phyloP scores from a whole-genome alignment of 2,329 filamentous ascomycete species.

The Ascomycota sp. region DNA sequence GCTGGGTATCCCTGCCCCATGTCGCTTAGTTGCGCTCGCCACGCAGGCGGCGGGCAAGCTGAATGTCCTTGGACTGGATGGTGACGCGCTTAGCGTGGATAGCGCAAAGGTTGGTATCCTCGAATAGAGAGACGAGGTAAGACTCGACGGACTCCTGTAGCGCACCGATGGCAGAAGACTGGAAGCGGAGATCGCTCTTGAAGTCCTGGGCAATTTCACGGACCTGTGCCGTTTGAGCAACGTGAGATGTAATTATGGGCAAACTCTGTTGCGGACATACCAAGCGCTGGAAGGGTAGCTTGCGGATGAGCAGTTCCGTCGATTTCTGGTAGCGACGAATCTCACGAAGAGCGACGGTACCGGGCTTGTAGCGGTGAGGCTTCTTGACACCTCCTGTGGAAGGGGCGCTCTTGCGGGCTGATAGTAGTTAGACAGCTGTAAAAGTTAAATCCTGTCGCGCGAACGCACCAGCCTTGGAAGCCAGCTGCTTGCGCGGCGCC shows the following conservation, averaged over 20 bases:
- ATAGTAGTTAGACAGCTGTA: not conserved
- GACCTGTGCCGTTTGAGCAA: too few relatives aligned
- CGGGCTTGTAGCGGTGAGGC: conserved; percentile 77
- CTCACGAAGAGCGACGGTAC: conserved; percentile 93
- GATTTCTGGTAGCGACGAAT: conserved; percentile 97
- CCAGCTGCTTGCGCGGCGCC: conserved; percentile 84
- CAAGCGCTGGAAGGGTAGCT: conserved; percentile 93
- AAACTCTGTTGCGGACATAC: conserved; percentile 24
- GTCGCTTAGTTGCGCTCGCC: conserved; percentile 87
- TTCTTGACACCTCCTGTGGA: conserved; percentile 96
- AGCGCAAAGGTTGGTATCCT: conserved; percentile 95
- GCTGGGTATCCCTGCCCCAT: too few relatives aligned
- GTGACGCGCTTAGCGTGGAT: conserved; percentile 99
- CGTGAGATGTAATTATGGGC: conserved; percentile 4
- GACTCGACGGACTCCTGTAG: conserved; percentile 98
- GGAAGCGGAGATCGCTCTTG: conserved; percentile 91
- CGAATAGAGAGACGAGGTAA: conserved; percentile 93
- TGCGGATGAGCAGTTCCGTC: conserved; percentile 87
- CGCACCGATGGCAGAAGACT: conserved; percentile 91
- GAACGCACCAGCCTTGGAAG: conserved; percentile 64
- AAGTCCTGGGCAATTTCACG: conserved; percentile 94
- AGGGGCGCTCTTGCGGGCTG: conserved; percentile 80
- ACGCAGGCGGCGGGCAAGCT: conserved; percentile 84
- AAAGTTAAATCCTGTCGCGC: not conserved
- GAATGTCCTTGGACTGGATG: conserved; percentile 94